Base-by-base conservation (phyloP, 1,139 yeast species). In the Entelexis paramagnoliae region DNA sequence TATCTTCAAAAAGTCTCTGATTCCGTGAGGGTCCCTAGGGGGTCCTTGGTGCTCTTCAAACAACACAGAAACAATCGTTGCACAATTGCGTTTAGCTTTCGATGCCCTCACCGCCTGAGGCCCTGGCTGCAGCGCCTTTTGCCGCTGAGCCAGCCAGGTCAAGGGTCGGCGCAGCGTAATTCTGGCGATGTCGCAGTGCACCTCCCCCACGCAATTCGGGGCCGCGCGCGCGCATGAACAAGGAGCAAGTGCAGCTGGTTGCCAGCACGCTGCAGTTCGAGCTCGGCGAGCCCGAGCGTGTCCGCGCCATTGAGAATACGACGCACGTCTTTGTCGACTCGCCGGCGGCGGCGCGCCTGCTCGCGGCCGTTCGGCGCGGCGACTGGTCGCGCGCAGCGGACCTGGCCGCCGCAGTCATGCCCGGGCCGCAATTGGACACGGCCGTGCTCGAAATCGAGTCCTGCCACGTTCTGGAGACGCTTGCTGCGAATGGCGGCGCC, bases 371-470 rank as follows among this genome's bases (percentile, higher is more conserved):
- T 3, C 26, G 16, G 13, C 32, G 28, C n/a, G 47, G 47, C 39
- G 40, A 44, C 24, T 44, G 47, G 47, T 32, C n/a, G 32, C 20
- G 11, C 10, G 47, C 40, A 4, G 6, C 19, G 6, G 16, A 6
- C 6, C 26, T 33, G 7, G 28, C 34, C 5, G 11, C 22, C 28
- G 16, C 13, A 17, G 33, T 44, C 36, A 3, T 34, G 4, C 13
- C 33, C 16, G 10, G 26, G 26, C 13, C 22, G 10, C 26, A 16
- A 8, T 24, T 11, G 11, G 47, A 44, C 17, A 26, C 32, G n/a
- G 47, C 47, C 11, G 17, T 44, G 6, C 14, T 44, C 34, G 33
- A 44, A 24, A 44, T 44, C n/a, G 47, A 44, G 47, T 22, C 40
- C n/a, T 34, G 40, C 33, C 40, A 34, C 8, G 47, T 34, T 11